Conservation (phyloP, 768 basidiomycete genomes). For the Nidula microcarpa region DNA sequence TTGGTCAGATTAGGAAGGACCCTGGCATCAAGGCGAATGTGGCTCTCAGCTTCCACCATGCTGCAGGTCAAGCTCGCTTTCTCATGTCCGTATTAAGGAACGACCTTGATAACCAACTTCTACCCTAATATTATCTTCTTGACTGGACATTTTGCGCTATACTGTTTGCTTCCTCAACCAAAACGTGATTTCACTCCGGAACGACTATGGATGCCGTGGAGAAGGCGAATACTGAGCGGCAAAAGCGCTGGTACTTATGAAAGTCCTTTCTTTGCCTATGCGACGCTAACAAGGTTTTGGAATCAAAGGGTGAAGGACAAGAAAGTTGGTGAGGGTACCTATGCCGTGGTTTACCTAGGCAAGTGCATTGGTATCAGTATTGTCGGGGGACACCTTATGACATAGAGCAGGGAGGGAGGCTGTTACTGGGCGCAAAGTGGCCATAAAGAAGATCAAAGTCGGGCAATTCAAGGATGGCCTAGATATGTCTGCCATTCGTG, state of each 20-base stretch:
- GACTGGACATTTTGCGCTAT: too few species aligned
- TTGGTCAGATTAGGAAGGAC: too few species aligned
- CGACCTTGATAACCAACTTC: too few species aligned
- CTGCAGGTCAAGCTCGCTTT: too few species aligned
- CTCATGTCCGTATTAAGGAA: too few species aligned
- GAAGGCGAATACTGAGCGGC: constrained; percentile 68
- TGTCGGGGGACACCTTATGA: constrained; percentile 4
- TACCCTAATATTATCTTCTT: too few species aligned
- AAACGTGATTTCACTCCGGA: too few species aligned
- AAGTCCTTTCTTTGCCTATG: neutral
- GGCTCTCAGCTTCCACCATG: too few species aligned
- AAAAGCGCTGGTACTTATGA: constrained; percentile 57
- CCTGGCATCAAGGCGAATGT: too few species aligned
- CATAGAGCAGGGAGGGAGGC: constrained; percentile 62
- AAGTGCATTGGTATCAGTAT: constrained; percentile 7
- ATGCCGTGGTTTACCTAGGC: constrained; percentile 96
- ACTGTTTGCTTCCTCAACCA: too few species aligned
- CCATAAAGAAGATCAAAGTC: constrained; percentile 98
- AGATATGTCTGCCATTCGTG: constrained; percentile 98
- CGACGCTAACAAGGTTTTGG: constrained; percentile 1
- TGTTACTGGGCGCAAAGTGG: constrained; percentile 77
- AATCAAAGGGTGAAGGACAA: constrained; percentile 69
- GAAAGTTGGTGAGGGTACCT: constrained; percentile 90
- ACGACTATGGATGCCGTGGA: constrained; percentile 76
- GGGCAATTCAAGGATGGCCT: constrained; percentile 97